A percentile compares a stretch with the other conserved stretches of the same genome.
phyloP scores from a whole-genome alignment of 176 grass and related monocot species.

The Paspalum notatum region DNA sequence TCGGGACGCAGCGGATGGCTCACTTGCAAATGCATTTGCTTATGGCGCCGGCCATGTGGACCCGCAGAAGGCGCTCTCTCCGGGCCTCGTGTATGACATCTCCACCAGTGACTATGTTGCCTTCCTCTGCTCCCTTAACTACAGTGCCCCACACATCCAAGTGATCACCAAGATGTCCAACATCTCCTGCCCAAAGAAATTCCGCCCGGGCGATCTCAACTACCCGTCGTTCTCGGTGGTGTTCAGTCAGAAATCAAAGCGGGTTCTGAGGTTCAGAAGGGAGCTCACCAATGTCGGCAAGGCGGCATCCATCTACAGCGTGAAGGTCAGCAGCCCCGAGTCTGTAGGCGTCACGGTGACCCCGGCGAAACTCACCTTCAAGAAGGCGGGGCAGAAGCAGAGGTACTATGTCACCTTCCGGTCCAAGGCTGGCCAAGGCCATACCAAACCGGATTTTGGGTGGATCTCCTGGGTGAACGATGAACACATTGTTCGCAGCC shows the following conservation, averaged over 20 bases:
- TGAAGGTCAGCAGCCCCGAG: slow-evolving; percentile 62
- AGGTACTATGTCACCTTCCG: slow-evolving; percentile 75
- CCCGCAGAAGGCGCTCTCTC: slow-evolving; percentile 83
- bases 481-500: slow-evolving; percentile 64
- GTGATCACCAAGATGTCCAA: slow-evolving; percentile 74
- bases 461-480: slow-evolving; percentile 77
- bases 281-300: slow-evolving; percentile 84
- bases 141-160: slow-evolving; percentile 67
- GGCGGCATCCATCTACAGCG: slow-evolving; percentile 57
- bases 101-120: slow-evolving; percentile 67
- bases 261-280: slow-evolving; percentile 59
- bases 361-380: slow-evolving; percentile 69
- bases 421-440: slow-evolving; percentile 41
- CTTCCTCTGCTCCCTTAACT: slow-evolving; percentile 92
- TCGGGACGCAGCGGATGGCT: slow-evolving; percentile 67
- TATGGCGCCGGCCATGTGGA: slow-evolving; percentile 86
- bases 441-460: slow-evolving; percentile 56
- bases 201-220: slow-evolving; percentile 78
- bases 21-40: slow-evolving; percentile 67
- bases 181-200: slow-evolving; percentile 64
- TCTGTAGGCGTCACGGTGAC: slow-evolving; percentile 57
- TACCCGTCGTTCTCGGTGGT: slow-evolving; percentile 86
- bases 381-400: slow-evolving; percentile 67
- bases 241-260: slow-evolving; percentile 57
- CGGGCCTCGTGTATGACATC: slow-evolving; percentile 83